Base-by-base conservation (phyloP, 2,329 filamentous ascomycete genomes). In the Blastomyces emzantsi region DNA sequence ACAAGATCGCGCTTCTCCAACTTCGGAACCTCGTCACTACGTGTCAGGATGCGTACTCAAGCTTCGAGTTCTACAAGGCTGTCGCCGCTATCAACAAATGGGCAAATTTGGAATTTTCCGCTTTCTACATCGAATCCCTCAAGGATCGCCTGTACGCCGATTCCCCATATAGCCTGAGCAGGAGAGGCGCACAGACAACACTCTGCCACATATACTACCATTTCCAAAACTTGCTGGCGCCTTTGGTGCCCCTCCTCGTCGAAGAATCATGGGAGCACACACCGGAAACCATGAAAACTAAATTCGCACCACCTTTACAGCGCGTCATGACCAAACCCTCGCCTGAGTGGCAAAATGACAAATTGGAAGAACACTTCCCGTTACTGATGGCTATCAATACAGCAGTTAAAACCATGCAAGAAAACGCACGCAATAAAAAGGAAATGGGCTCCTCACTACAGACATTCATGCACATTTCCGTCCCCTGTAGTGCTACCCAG, bases 131-230 rank as follows among this genome's bases (percentile, higher is more conserved):
- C 64, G 94, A 99, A 75, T 87, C 90, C 0, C 82, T 92, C 70
- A 99, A 99, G 76, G 94, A 99, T 71, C 83, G 90, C 2, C 80
- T 97, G 1, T 99, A 99, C 78, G 94, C 92, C 56, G 90, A 89
- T 39, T 84, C 87, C 65, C 84, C 84, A 17, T 81, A 83, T 17
- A 88, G 89, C 57, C 80, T 83, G 4, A 76, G 90, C 58, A 80
- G 85, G 61, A 71, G 78, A 33, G 78, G 80, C 28, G 82, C 83
- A 0, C 85, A 88, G 68, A 81, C 78, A 5, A 81, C 84, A 1
- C 75, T 87, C 8, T 80, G 79, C 57, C 73, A 82, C 36, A 84
- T 97, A 62, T 86, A 93, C 65, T 77, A 85, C 6, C 86, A 90
- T 45, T 79, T 97, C 22, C 78, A 92, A 66, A 83, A 87, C 62